Evolutionary conservation across 2,329 filamentous ascomycete genomes (phyloP), one percentile per base, ranked within the genome.

Genomic region (Xylariaceae sp.): DNA sequence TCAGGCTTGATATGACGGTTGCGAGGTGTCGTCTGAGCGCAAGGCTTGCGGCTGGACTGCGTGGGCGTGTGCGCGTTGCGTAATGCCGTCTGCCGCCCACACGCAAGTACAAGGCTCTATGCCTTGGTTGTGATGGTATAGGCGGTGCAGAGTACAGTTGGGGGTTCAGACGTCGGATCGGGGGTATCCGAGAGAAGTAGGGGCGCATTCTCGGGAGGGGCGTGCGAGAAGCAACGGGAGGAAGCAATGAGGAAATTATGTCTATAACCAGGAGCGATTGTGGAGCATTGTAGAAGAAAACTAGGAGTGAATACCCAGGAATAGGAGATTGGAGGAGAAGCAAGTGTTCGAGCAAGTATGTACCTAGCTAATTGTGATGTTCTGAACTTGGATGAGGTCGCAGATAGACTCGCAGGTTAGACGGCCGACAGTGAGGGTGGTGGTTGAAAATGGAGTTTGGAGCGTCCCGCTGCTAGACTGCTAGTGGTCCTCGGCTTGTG

Each of bases 181-280:
- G 53, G 51, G 58, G 47, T 44, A 54, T 53, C 50, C 45, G 57
- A 40, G 47, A 48, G 40, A 51, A 55, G 46, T 53, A 61, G 53
- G 53, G 56, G 52, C 62, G 61, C 63, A 64, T 65, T 47, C 50
- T 57, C 45, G 45, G 41, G 43, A 31, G 14, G 47, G 31, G 41
- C 36, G 50, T 53, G 49, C 58, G 22, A 28, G 22, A 28, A 28
- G 22, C 7, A 48, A 14, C 42, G 31, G 10, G 38, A 17, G 14
- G 9, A 42, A 22, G 14, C 39, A 45, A 41, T 5, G 31, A 42
- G 39, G 19, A 34, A 40, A 31, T 22, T 19, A 16, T 31, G 33
- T 31, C 11, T 14, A 17, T 22, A 47, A 47, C 42, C 16, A 28
- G 16, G 13, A 31, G 22, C 31, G 33, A 43, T 52, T 38, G 45